A percentile compares a stretch with the other conserved stretches of the same genome.
These are phyloP conservation scores for Penicillium crystallinum DNA, from an alignment of 495 filamentous ascomycete species.

Conservation along the genomic window DNA sequence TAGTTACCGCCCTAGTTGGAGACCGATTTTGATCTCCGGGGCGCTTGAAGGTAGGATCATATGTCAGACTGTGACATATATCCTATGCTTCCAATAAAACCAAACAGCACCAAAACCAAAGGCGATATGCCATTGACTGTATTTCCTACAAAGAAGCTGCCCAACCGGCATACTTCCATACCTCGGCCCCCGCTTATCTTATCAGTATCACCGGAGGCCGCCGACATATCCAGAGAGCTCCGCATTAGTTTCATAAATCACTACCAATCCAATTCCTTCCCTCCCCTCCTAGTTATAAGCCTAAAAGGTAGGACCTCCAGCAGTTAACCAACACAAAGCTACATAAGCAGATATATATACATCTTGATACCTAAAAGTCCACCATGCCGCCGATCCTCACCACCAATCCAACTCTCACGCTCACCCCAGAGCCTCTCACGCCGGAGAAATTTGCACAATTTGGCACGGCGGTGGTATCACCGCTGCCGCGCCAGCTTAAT, in stretches of 20 bases:
- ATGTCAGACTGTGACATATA: too few species aligned
- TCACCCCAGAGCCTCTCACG: constrained; percentile 57
- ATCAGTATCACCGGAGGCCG: constrained; percentile 4
- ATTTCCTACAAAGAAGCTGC: too few species aligned
- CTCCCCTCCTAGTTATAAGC: background rate
- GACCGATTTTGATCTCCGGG: too few species aligned
- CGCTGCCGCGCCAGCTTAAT: constrained; percentile 48
- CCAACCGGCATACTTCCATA: too few species aligned
- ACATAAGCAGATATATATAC: background rate
- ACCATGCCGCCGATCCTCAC: constrained; percentile 31
- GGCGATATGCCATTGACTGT: too few species aligned
- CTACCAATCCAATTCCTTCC: background rate
- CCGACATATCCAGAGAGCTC: constrained; percentile 10
- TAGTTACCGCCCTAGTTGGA: too few species aligned
- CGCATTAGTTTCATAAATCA: constrained; percentile 1
- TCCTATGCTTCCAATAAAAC: too few species aligned
- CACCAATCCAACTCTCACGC: constrained; percentile 24
- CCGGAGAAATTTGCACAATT: constrained; percentile 67
- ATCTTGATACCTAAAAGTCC: background rate
- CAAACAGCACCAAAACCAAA: too few species aligned
- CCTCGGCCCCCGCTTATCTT: constrained; percentile 8
- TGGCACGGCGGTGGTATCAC: constrained; percentile 76
- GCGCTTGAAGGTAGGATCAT: too few species aligned
- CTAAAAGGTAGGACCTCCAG: too few species aligned
- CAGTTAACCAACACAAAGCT: background rate